Percentiles rank a stretch among this genome's conserved stretches.
These are phyloP conservation scores for Boechera divaricarpa DNA, from an alignment of 345 rosid species.

Conservation along the genomic window DNA sequence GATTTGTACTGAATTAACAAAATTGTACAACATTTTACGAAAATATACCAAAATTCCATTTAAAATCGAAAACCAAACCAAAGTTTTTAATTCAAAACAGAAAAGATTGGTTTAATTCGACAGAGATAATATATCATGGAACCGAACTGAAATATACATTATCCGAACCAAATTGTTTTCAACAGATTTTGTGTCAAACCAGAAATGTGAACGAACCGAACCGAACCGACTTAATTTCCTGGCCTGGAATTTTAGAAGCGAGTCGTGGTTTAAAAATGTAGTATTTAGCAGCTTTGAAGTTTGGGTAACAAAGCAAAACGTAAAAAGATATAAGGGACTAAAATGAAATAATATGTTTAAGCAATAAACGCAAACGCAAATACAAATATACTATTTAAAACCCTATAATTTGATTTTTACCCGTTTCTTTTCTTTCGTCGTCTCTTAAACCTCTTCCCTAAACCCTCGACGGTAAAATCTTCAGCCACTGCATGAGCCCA, in stretches of 20 bases:
- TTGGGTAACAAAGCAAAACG: no score
- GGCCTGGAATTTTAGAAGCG: not conserved
- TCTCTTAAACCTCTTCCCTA: slow-evolving; percentile 15
- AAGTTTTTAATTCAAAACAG: no score
- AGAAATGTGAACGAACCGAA: no score
- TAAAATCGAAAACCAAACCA: no score
- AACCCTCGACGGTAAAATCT: not conserved
- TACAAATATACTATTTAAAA: not conserved
- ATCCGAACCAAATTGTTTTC: not conserved
- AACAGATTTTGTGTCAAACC: not conserved
- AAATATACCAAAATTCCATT: no score
- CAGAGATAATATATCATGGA: not conserved
- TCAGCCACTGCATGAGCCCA: not conserved
- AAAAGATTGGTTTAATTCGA: no score
- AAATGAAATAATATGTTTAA: no score
- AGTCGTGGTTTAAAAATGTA: no score
- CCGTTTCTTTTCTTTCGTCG: not conserved
- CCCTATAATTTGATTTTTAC: not conserved
- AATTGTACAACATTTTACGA: not conserved
- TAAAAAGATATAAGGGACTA: no score
- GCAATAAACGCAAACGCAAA: not conserved
- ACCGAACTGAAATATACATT: not conserved
- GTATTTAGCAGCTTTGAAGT: no score
- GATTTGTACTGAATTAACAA: not conserved
- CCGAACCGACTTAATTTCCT: not conserved